Percentiles rank a stretch among this genome's conserved stretches.
phyloP scores from a whole-genome alignment of 129 eudicot species.

The Saposhnikovia divaricata region DNA sequence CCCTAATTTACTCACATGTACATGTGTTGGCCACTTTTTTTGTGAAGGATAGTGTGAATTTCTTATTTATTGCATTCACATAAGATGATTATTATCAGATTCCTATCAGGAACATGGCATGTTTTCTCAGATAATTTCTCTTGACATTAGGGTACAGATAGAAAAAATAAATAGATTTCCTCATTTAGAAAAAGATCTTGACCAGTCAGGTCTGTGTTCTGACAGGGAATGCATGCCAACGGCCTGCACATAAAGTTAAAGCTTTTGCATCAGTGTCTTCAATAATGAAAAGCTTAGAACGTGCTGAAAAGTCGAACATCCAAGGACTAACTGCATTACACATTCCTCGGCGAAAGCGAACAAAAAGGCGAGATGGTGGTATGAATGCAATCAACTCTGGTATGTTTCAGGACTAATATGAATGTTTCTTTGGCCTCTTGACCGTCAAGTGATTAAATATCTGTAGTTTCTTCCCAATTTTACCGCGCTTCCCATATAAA shows the following conservation, averaged over 20 bases:
- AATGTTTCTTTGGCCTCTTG: background rate
- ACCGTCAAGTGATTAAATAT: background rate
- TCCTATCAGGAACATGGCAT: background rate
- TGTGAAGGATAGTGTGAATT: too few species aligned
- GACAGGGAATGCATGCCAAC: background rate
- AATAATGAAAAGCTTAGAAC: background rate
- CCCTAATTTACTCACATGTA: too few species aligned
- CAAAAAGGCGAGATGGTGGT: background rate
- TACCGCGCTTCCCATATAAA: background rate
- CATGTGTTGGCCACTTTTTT: too few species aligned
- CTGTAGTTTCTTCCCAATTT: background rate
- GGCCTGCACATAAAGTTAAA: background rate
- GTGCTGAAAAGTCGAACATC: background rate
- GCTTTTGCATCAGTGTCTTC: background rate
- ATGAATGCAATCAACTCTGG: background rate
- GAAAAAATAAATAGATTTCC: background rate
- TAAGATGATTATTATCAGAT: too few species aligned
- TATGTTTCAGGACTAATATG: background rate
- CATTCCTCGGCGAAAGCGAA: background rate
- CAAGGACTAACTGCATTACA: background rate
- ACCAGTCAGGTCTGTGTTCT: background rate
- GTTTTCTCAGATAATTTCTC: background rate
- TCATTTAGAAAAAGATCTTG: background rate
- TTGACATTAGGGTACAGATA: background rate
- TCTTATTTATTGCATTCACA: too few species aligned